Conservation (phyloP, 805 yeast species). For the Yarrowia sp. region DNA sequence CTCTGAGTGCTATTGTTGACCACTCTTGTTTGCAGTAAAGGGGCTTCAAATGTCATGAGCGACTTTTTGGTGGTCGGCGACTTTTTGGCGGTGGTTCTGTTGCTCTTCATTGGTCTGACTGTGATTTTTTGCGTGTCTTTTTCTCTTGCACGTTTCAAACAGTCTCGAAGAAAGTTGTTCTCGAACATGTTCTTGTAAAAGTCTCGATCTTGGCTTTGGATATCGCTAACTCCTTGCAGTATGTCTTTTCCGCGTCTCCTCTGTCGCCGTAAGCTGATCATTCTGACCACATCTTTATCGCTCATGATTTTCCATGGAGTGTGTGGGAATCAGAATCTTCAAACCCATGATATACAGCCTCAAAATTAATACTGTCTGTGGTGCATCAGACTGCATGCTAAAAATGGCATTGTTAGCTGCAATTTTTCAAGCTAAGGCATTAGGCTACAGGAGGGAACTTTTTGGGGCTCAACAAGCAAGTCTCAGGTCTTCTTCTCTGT, state of each 20-base stretch:
- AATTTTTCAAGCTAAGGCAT: neutral
- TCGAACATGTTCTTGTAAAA: slow-evolving; percentile 11
- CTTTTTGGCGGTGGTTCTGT: neutral
- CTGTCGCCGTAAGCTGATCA: neutral
- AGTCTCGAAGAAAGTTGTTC: slow-evolving; percentile 3
- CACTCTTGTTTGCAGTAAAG: neutral
- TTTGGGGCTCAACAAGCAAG: too few relatives aligned
- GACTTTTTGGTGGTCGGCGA: neutral
- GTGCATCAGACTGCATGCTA: too few relatives aligned
- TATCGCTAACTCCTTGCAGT: neutral
- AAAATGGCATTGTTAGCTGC: neutral
- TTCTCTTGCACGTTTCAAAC: neutral
- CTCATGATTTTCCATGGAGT: neutral
- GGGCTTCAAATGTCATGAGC: too few relatives aligned
- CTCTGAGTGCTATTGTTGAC: neutral
- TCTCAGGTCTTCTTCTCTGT: too few relatives aligned
- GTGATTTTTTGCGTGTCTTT: neutral
- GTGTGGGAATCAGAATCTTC: too few relatives aligned
- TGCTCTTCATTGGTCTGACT: neutral
- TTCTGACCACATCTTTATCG: neutral
- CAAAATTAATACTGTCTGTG: too few relatives aligned
- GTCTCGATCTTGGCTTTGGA: slow-evolving; percentile 1
- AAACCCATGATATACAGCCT: too few relatives aligned
- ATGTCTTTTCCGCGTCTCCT: neutral
- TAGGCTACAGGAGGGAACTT: neutral